Base-by-base conservation (phyloP, 495 filamentous ascomycete species). In the Aeminium ludgeri region DNA sequence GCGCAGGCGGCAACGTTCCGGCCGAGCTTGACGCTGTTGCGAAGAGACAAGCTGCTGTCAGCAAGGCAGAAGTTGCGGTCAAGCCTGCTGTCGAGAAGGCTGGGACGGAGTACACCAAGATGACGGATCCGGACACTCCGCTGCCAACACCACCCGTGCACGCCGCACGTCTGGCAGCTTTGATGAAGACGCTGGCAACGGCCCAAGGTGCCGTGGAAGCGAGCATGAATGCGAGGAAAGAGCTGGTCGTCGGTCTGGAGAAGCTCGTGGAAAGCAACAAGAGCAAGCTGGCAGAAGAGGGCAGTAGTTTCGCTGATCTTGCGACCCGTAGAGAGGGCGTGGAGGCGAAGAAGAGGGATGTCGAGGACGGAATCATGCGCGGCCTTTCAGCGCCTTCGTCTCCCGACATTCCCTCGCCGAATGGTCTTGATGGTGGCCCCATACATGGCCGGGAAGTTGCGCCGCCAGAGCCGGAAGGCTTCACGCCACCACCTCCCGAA, bases 191-290 rank as follows among this genome's bases (percentile, higher is more conserved):
- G 2, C 70, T 99, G 12, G 84, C 86, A 27, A 83, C 73, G 41
- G 89, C 89, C n/a, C 85, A 96, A 59, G 80, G 74, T 31, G 86
- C 86, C 0, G 82, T 96, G 1, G 78, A 82, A 2, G 84, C 91
- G 43, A 80, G 80, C 44, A 83, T 99, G 55, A 86, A 87, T 52
- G 82, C 86, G 1, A 80, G 91, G 13, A 69, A 69, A 30, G 68
- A 74, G 16, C 66, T 96, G 16, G 75, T 96, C 10, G 64, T 69
- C 17, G 84, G 75, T 1, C 66, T 96, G 6, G 85, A 94, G 59
- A 87, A 81, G 47, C 58, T 96, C 3, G 63, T 99, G 1, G 69
- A 74, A 16, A 72, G 68, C 17, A 84, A 89, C 55, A 73, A 77
- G n/a, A 63, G 67, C 0, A 73, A 76, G 1, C 60, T 94, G 1